A percentile compares a stretch with the other conserved stretches of the same genome.
phyloP scores from a whole-genome alignment of 257 asterid species.

The Parsonsia alboflavescens region DNA sequence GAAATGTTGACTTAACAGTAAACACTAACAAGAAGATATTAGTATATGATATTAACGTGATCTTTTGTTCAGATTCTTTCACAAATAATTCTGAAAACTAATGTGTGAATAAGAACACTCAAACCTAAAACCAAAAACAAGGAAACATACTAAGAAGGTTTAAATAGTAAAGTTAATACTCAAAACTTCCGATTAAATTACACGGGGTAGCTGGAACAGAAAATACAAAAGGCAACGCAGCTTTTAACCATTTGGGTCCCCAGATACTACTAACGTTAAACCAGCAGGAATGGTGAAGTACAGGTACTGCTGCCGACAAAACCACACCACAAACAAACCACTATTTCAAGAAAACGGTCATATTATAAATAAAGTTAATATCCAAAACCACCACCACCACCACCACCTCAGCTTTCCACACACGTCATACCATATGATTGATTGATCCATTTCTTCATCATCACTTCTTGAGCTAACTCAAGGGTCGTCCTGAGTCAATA shows the following conservation, averaged over 20 bases:
- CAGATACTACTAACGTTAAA: not conserved
- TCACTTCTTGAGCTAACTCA: slow-evolving; percentile 27
- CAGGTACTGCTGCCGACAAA: not conserved
- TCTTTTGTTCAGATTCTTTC: too few relatives aligned
- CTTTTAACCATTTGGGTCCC: not conserved
- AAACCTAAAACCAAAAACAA: too few relatives aligned
- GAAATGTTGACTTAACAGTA: too few relatives aligned
- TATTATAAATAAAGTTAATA: not conserved
- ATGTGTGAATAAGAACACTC: too few relatives aligned
- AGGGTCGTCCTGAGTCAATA: slow-evolving; percentile 67
- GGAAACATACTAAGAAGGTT: too few relatives aligned
- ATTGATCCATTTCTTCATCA: not conserved
- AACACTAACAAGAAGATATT: too few relatives aligned
- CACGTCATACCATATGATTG: not conserved
- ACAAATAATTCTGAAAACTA: too few relatives aligned
- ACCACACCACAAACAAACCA: not conserved
- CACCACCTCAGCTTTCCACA: not conserved
- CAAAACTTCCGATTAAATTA: too few relatives aligned
- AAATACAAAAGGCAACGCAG: too few relatives aligned
- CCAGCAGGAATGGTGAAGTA: slow-evolving; percentile 1
- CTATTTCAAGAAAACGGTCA: not conserved
- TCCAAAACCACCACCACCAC: too few relatives aligned
- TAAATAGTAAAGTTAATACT: too few relatives aligned
- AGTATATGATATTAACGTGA: too few relatives aligned
- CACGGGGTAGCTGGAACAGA: not conserved